Base-by-base conservation (phyloP, 768 basidiomycete species). In the Lyophyllum shimeji region DNA sequence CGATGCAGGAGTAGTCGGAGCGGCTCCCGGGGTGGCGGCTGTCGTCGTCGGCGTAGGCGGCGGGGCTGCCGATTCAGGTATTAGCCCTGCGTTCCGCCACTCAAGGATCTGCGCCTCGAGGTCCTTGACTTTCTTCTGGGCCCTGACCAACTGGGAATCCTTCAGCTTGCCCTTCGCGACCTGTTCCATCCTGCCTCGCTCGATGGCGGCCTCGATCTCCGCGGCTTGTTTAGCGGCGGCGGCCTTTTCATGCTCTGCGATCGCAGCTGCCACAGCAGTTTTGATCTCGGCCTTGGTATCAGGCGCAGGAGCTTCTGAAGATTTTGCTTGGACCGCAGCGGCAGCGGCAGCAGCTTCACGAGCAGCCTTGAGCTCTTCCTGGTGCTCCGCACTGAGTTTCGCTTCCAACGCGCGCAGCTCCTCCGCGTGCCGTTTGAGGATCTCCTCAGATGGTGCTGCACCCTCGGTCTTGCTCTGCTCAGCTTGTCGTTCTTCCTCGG, bases 181-280 rank as follows among this genome's bases (percentile, higher is more conserved):
- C 49, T 79, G 75, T 59, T 92, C 90, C 73, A 80, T 74, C 46
- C 89, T 76, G 2, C 90, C 90, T 2, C 82, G 74, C 48, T 92
- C 90, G 7, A 87, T 76, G 1, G 90, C 90, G 6, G 81, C 74
- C 2, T 76, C 76, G 31, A 90, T 81, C 50, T 87, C 87, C 21
- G 81, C 75, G 6, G 75, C 72, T 21, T 82, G 82, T 39, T 72
- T 74, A 11, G 74, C 69, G 65, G 80, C 72, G 3, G 78, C 56
- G 21, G 77, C 72, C 59, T 77, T 74, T 48, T 84, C 76, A 55
- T 80, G 76, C 42, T 80, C 78, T 1, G 70, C 71, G 44, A 84
- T 69, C 3, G 81, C 82, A 11, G 75, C 73, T 1, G 74, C 75
- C 37, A 87, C 71, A 23, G 81, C 78, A 24, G 79, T 78, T 51